Evolutionary conservation across 164 flowering plant species (phyloP).

Genomic region (Piper betle): DNA sequence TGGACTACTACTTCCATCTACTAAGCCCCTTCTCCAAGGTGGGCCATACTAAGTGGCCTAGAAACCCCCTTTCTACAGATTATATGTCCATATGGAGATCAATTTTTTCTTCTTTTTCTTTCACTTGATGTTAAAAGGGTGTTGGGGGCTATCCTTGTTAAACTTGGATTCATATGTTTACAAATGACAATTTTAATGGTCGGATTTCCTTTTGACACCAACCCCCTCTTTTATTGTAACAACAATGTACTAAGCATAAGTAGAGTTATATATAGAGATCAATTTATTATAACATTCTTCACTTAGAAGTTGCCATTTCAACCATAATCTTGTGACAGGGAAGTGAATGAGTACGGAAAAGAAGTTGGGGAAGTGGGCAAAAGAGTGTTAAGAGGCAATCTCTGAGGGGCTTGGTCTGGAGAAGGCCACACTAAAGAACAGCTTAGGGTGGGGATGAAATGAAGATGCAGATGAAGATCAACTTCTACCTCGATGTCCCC

Average conservation of each 20-base stretch:
- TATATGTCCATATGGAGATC: too few species aligned
- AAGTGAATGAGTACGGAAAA: neutral
- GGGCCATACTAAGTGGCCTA: neutral
- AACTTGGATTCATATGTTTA: too few species aligned
- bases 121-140: too few species aligned
- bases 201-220: too few species aligned
- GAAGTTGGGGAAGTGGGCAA: conserved; percentile 17
- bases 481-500: conserved; percentile 45
- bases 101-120: too few species aligned
- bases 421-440: conserved; percentile 10
- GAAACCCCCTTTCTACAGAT: neutral
- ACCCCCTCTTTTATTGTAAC: too few species aligned
- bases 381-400: conserved; percentile 17
- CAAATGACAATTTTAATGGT: too few species aligned
- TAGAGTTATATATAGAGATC: neutral
- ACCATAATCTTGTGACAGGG: neutral
- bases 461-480: conserved; percentile 29
- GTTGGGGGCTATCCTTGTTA: too few species aligned
- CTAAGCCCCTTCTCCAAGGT: neutral
- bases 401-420: conserved; percentile 34
- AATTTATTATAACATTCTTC: neutral
- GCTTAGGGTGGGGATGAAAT: conserved; percentile 23
- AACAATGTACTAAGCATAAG: neutral
- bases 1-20: conserved; percentile 33
- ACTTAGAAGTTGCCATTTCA: neutral